Base-by-base conservation (phyloP, 768 basidiomycete genomes). In the Agaricus blazei region DNA sequence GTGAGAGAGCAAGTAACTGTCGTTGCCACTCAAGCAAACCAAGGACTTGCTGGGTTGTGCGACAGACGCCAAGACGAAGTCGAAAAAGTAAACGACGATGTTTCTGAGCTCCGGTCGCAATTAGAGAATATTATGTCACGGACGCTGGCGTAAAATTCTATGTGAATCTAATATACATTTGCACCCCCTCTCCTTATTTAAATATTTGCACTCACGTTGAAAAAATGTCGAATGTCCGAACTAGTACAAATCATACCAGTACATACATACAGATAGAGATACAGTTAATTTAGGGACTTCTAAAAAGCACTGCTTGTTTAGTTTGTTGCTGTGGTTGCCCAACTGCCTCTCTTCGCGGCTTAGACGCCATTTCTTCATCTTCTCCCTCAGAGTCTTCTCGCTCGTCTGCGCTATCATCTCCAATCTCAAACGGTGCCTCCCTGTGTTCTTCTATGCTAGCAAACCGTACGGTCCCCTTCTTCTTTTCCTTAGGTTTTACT, bases 401-500 rank as follows among this genome's bases (percentile, higher is more conserved):
- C 55, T 88, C 85, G 19, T 78, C 73, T 48, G 85, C 83, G 61
- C 82, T 83, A 57, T 83, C 81, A 9, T 77, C 80, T 3, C 84
- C 88, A 50, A 88, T 74, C 42, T 75, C 83, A 65, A 91, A 89
- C 34, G 87, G 58, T 52, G 90, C 87, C 68, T 92, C 89, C 27
- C 83, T 78, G 60, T 87, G 87, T 58, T 90, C 85, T 88, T 88
- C 91, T 43, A 86, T 82, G 65, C 52, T 38, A n/a, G 58, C 54
- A 50, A 56, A 56, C 14, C 58, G 34, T 28, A 59, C 58, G 42
- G 29, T 56, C 14, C 50, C 50, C 42, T 58, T 61, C 47, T 54
- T 44, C 24, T 37, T 34, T 23, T 34, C 43, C 24, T 52, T 52
- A 11, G 8, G 14, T 31, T 47, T 47, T n/a, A 15, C 11, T 3